A percentile compares a stretch with the other conserved stretches of the same genome.
Conservation (phyloP, 768 basidiomycete species). For the Kwoniella sp. region DNA sequence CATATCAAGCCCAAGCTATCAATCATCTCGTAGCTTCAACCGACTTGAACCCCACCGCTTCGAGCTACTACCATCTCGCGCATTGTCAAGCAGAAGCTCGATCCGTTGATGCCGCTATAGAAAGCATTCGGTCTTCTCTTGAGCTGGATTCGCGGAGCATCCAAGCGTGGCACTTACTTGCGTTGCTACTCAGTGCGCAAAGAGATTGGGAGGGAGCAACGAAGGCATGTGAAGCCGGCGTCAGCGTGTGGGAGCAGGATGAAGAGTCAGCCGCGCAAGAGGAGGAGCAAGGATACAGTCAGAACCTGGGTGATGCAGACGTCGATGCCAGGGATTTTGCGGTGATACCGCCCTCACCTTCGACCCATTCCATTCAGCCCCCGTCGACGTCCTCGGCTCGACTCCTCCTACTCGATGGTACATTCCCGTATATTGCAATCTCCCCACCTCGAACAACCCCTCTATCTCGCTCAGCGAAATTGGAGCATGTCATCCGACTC, state of each 20-base stretch:
- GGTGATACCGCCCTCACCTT: conserved; percentile 3
- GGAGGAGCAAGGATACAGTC: not conserved
- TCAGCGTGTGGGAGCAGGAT: conserved; percentile 64
- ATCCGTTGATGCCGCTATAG: conserved; percentile 69
- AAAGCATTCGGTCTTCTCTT: conserved; percentile 70
- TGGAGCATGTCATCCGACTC: conserved; percentile 79
- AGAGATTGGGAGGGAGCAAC: conserved; percentile 79
- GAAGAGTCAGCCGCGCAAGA: conserved; percentile 55
- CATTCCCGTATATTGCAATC: conserved; percentile 39
- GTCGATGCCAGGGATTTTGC: conserved; percentile 44
- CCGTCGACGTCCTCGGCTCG: not conserved
- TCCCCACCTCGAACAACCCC: conserved; percentile 61
- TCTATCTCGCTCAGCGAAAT: conserved; percentile 61
- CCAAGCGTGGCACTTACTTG: conserved; percentile 88
- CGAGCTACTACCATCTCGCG: conserved; percentile 76
- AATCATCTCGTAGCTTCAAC: conserved; percentile 58
- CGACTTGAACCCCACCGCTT: conserved; percentile 45
- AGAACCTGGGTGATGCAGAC: conserved; percentile 7
- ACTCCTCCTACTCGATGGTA: conserved; percentile 21
- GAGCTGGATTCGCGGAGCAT: conserved; percentile 66
- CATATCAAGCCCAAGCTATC: conserved; percentile 64
- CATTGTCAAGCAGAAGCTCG: conserved; percentile 71
- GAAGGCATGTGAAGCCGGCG: conserved; percentile 76
- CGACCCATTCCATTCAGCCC: not conserved
- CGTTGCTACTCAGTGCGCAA: conserved; percentile 72